These are phyloP conservation scores for Chalciporus chontae DNA, from an alignment of 768 basidiomycete species.

Conservation along the genomic window DNA sequence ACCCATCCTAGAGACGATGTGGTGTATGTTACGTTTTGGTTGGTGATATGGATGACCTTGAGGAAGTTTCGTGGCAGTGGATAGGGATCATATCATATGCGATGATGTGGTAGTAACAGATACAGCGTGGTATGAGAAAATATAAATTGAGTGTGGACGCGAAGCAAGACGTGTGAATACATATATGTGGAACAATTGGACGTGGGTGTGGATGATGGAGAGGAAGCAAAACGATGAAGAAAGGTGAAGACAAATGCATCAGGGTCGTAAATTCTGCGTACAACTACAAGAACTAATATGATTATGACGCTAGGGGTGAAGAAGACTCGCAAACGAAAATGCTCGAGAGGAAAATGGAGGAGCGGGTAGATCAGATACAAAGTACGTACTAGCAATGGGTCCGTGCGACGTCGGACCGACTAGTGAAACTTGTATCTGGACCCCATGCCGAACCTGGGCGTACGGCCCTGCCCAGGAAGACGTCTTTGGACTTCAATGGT, in stretches of 20 bases:
- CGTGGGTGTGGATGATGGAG: conserved; percentile 1
- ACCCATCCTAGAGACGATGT: too few species aligned
- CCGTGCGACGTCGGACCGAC: conserved; percentile 2
- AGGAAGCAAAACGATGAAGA: too few species aligned
- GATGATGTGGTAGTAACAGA: neutral
- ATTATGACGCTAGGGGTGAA: conserved; percentile 16
- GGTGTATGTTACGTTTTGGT: too few species aligned
- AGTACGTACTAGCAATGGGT: conserved; percentile 2
- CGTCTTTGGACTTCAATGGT: conserved; percentile 42
- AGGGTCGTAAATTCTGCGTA: conserved; percentile 15
- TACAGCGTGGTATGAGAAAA: neutral
- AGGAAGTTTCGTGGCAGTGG: too few species aligned
- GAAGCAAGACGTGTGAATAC: conserved; percentile 9
- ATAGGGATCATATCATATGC: neutral
- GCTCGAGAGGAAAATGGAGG: neutral
- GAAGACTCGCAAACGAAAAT: conserved; percentile 2
- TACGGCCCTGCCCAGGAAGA: conserved; percentile 23
- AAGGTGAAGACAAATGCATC: neutral
- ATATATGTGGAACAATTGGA: conserved; percentile 2
- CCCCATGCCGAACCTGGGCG: conserved; percentile 25
- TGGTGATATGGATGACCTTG: too few species aligned
- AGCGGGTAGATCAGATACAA: conserved; percentile 1
- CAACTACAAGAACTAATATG: conserved; percentile 22
- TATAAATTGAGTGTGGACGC: too few species aligned
- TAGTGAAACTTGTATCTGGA: conserved; percentile 27